Conservation (phyloP, 768 basidiomycete genomes). For the Rhizopogon salebrosus region DNA sequence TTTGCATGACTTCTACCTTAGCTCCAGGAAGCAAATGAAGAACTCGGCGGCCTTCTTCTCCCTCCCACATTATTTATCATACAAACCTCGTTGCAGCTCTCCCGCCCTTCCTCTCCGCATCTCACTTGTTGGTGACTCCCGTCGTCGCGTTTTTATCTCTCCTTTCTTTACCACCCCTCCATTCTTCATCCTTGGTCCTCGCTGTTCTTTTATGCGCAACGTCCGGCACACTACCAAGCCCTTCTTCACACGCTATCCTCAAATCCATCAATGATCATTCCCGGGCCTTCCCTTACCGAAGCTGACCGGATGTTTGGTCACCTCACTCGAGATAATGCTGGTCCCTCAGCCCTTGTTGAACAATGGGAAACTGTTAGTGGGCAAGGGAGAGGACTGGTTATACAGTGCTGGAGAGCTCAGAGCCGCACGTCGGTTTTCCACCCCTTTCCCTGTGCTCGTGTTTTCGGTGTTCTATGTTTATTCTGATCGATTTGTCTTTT, state of each 20-base stretch:
- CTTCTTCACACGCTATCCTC: conserved; percentile 31
- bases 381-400: conserved; percentile 69
- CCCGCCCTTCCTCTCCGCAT: conserved; percentile 65
- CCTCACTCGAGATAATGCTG: conserved; percentile 68
- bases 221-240: conserved; percentile 4
- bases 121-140: conserved; percentile 69
- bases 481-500: neutral
- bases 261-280: too few species aligned
- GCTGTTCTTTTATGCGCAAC: neutral
- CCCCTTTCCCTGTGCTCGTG: neutral
- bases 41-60: conserved; percentile 65
- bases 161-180: conserved; percentile 5
- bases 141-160: conserved; percentile 68
- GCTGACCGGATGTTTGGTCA: conserved; percentile 79
- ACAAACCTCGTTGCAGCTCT: conserved; percentile 57
- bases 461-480: neutral
- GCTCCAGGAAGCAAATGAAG: conserved; percentile 83
- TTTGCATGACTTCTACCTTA: too few species aligned
- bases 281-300: conserved; percentile 57
- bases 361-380: conserved; percentile 42
- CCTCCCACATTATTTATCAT: conserved; percentile 41
- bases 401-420: conserved; percentile 61
- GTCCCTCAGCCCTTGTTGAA: conserved; percentile 47
- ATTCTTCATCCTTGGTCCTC: neutral
- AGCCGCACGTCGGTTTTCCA: conserved; percentile 56